phyloP scores from a whole-genome alignment of 2,329 filamentous ascomycete species.

The Clarireedia homoeocarpa region DNA sequence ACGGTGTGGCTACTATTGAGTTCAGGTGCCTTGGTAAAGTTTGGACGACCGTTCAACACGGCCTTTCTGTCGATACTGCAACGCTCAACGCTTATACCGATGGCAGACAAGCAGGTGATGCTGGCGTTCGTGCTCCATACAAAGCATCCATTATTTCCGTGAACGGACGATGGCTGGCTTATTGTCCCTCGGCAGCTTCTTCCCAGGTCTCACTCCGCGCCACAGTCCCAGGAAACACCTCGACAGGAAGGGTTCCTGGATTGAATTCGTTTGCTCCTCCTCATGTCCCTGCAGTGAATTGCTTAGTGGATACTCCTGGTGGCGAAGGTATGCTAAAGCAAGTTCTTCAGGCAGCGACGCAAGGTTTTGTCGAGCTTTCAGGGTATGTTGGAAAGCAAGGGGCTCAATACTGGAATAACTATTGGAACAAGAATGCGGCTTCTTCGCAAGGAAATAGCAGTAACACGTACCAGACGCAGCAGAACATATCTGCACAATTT shows the following conservation, averaged over 20 bases:
- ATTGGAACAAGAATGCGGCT: conserved; percentile 57
- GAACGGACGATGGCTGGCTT: conserved; percentile 68
- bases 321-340: conserved; percentile 67
- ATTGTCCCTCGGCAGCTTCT: conserved; percentile 63
- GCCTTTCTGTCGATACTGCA: conserved; percentile 34
- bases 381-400: conserved; percentile 73
- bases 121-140: conserved; percentile 32
- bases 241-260: conserved; percentile 46
- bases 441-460: conserved; percentile 36
- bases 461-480: conserved; percentile 27
- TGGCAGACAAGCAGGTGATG: conserved; percentile 33
- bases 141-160: conserved; percentile 62
- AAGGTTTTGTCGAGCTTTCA: conserved; percentile 67
- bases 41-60: conserved; percentile 78
- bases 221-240: conserved; percentile 46
- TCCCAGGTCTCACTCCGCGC: conserved; percentile 64
- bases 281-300: conserved; percentile 57
- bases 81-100: conserved; percentile 17
- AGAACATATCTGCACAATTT: conserved; percentile 42
- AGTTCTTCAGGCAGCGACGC: conserved; percentile 70
- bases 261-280: conserved; percentile 57
- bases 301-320: conserved; percentile 64
- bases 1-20: neutral
- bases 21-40: conserved; percentile 55
- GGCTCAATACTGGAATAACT: conserved; percentile 69